Base-by-base conservation (phyloP, 163 green algal genomes). In the Prototheca wickerhamii region DNA sequence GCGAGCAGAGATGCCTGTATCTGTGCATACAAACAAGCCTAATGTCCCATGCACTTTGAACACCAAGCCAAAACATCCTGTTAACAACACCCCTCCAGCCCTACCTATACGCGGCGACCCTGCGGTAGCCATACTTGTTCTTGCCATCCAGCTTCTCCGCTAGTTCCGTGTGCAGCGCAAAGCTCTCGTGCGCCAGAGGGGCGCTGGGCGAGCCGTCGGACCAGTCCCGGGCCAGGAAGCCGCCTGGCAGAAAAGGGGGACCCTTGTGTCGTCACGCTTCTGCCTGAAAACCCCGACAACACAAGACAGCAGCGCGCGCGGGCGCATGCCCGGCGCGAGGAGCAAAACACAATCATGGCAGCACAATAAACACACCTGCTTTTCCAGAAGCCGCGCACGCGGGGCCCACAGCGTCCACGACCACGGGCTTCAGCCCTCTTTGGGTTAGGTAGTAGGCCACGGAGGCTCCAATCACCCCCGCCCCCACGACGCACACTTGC, bases 141-240 rank as follows among this genome's bases (percentile, higher is more conserved):
- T 25, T 28, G 23, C 46, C 68, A 25, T 67, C 75, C n/a, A 80
- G 53, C 7, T 35, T 63, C 7, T 72, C 29, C 32, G 77, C 72
- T 32, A 86, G 69, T 40, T 82, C 46, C 30, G 63, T 55, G 31
- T 86, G 76, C 53, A 84, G 67, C 43, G 50, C 50, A 71, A 85
- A 94, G 59, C 69, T 84, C 51, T 74, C 71, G 2, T 79, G 72
- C 0, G 82, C 71, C 43, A 94, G 77, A 3, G 74, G 64, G 20
- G 79, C 82, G 29, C 85, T 61, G 0, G 67, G 58, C 4, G 46
- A 68, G 35, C 67, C 65, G 54, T 91, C 82, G 42, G 82, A 86
- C 87, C 87, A 94, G 60, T 92, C 87, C 10, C 89, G 70, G 0
- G 86, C 87, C 18, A 95, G 69, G 60, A 95, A 95, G 21, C 87